These are phyloP conservation scores for Alloteropsis angusta DNA, from an alignment of 202 grass and related monocot genomes.

Conservation along the genomic window DNA sequence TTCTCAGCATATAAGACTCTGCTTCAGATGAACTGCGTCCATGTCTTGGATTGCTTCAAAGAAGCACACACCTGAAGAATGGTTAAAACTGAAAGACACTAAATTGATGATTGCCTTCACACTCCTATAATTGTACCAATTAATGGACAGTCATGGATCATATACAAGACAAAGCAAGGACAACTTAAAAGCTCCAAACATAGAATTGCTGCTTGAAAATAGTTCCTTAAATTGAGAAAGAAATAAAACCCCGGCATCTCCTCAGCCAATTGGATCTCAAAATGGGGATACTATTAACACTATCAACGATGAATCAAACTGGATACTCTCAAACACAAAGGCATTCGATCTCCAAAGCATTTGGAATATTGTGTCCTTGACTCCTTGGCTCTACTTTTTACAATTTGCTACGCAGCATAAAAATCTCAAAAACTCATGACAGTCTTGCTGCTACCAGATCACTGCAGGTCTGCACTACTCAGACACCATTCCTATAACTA, in stretches of 20 bases:
- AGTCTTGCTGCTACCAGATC: constrained; percentile 1
- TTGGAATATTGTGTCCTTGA: not conserved
- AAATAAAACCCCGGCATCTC: constrained; percentile 12
- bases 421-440: constrained; percentile 11
- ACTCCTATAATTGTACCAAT: not conserved
- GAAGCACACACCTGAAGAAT: not conserved
- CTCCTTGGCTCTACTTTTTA: constrained; percentile 4
- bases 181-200: not conserved
- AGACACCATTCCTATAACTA: constrained; percentile 1
- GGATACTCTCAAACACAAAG: not conserved
- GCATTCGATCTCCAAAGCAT: constrained; percentile 10
- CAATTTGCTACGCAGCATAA: not conserved
- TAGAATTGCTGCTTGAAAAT: constrained; percentile 4
- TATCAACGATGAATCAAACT: not conserved
- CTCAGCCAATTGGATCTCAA: constrained; percentile 27
- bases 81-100: not conserved
- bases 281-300: not conserved
- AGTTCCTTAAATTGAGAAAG: constrained; percentile 30
- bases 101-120: not conserved
- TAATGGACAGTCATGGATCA: not conserved
- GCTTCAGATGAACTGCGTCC: not conserved
- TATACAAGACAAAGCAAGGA: not conserved
- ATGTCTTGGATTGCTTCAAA: not conserved
- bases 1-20: not conserved
- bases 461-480: not conserved